Evolutionary conservation across 805 yeast species (phyloP), one percentile per base, ranked within the genome.

Genomic region (Pichia kluyveri): DNA sequence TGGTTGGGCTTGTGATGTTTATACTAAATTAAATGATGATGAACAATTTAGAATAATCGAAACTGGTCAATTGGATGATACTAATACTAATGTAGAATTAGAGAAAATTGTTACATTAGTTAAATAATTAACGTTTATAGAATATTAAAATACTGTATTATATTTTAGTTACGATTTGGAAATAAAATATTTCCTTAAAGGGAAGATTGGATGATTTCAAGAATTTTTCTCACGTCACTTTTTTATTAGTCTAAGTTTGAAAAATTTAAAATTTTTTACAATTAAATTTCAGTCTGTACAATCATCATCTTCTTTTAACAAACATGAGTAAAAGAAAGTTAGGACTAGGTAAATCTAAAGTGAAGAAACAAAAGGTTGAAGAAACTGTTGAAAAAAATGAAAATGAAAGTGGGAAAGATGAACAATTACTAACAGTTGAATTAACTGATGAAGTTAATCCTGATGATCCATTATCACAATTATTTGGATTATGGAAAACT

Each of bases 401-500:
- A 32, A 47, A 48, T 1, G 54, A 63, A 32, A 38, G 42, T 14
- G 48, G 54, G 8, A 26, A 31, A 51, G 56, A 61, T 38, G 65
- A 80, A 56, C 66, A 52, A 28, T 39, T 50, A 30, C 44, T 80
- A 31, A 73, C 80, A 5, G 82, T 90, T 37, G 91, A 84, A 58
- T 63, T 90, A 23, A 80, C 73, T 14, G 86, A 79, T 37, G 82
- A 76, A 38, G 82, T 75, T 2, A 88, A 85, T 58, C 80, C 84
- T 7, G 82, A 84, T 51, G 89, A 88, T 60, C 93, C 86, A 56
- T 58, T 86, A n/a, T 80, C 80, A 8, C 96, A 88, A 62, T 66
- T 90, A 50, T 69, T 66, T 50, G 95, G 85, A 1, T 67, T 90
- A 39, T 87, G 90, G 84, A 66, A 69, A 15, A 80, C 86, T 4